Evolutionary conservation across 371 early-diverging fungal species (phyloP).

Genomic region (Mortierella sp.): DNA sequence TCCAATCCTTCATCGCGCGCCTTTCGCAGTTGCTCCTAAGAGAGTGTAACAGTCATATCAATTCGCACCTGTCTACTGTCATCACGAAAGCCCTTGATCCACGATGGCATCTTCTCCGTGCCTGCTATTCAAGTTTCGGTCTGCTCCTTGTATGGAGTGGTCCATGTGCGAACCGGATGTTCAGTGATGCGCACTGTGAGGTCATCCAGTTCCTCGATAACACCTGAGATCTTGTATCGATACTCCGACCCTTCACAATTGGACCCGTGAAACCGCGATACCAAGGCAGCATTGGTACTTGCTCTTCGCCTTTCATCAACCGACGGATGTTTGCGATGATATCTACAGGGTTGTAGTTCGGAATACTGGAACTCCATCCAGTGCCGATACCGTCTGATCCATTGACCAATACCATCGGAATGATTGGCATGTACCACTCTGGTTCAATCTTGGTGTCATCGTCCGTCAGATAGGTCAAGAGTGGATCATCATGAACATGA

Average conservation of each 20-base stretch:
- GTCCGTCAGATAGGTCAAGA: slow-evolving; percentile 93
- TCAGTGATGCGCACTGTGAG: slow-evolving; percentile 91
- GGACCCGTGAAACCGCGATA: slow-evolving; percentile 94
- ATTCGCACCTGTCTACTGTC: slow-evolving; percentile 87
- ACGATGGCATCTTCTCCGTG: slow-evolving; percentile 66
- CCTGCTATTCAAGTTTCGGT: slow-evolving; percentile 81
- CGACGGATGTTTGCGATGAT: slow-evolving; percentile 91
- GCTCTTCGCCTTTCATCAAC: slow-evolving; percentile 82
- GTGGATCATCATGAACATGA: slow-evolving; percentile 89
- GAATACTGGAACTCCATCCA: slow-evolving; percentile 89
- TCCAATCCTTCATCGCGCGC: slow-evolving; percentile 83
- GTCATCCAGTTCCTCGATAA: slow-evolving; percentile 75
- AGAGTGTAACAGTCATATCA: slow-evolving; percentile 85
- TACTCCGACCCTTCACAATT: slow-evolving; percentile 67
- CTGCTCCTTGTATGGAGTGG: slow-evolving; percentile 92
- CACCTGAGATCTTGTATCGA: slow-evolving; percentile 82
- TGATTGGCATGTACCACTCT: slow-evolving; percentile 96
- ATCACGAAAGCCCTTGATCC: slow-evolving; percentile 79
- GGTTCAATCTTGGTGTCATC: slow-evolving; percentile 98
- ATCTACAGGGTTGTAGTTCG: slow-evolving; percentile 94
- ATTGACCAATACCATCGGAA: slow-evolving; percentile 98
- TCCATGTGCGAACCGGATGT: slow-evolving; percentile 97
- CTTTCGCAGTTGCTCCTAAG: slow-evolving; percentile 72
- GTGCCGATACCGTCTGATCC: slow-evolving; percentile 99
- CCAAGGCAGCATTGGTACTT: slow-evolving; percentile 93